These are phyloP conservation scores for Entomortierella lignicola DNA, from an alignment of 192 early-diverging fungal genomes.

Conservation along the genomic window DNA sequence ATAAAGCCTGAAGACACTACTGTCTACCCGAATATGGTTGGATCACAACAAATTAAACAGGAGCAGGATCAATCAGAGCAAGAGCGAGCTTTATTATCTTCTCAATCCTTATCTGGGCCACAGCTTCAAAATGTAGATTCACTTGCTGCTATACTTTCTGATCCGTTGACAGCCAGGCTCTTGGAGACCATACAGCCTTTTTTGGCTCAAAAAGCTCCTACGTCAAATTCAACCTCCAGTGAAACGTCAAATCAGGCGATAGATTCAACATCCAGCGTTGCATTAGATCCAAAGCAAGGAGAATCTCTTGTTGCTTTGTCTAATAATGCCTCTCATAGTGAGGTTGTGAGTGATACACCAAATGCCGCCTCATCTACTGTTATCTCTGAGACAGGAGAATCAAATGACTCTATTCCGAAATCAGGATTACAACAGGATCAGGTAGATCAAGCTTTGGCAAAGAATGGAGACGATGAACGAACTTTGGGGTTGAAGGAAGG, in stretches of 20 bases:
- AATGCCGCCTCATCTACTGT: not conserved
- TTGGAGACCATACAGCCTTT: slow-evolving; percentile 4
- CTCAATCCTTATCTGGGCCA: not conserved
- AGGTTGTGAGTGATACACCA: not conserved
- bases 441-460: too few relatives aligned
- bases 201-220: not conserved
- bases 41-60: too few relatives aligned
- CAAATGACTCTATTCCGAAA: not conserved
- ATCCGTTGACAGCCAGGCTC: not conserved
- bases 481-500: not conserved
- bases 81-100: not conserved
- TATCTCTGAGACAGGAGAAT: not conserved
- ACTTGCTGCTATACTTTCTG: not conserved
- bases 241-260: not conserved
- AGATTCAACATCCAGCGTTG: not conserved
- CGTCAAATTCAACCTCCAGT: not conserved
- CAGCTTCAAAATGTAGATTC: not conserved
- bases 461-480: too few relatives aligned
- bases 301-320: not conserved
- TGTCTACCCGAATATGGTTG: too few relatives aligned
- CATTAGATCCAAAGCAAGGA: not conserved
- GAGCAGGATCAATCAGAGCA: too few relatives aligned
- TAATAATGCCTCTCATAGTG: not conserved
- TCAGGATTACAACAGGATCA: not conserved
- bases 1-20: too few relatives aligned